Percentiles rank a stretch among this genome's conserved stretches.
These are phyloP conservation scores for Leccinum boreale DNA, from an alignment of 768 basidiomycete genomes.

Conservation along the genomic window DNA sequence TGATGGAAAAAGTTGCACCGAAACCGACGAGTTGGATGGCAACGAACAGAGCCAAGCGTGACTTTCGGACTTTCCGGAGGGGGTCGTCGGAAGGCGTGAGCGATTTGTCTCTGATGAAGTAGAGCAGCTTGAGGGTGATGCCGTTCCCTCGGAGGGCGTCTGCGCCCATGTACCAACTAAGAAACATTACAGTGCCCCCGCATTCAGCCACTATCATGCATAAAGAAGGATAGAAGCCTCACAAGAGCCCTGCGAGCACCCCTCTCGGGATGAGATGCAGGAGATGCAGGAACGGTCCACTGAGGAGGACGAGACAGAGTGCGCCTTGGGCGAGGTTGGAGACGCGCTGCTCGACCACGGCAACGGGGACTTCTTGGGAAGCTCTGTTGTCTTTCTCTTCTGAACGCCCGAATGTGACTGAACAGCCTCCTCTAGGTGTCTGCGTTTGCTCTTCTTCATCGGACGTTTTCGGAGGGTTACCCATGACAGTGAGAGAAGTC, in stretches of 20 bases:
- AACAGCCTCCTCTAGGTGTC: neutral
- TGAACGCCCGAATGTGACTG: conserved; percentile 3
- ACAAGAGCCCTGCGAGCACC: conserved; percentile 87
- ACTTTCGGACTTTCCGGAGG: conserved; percentile 68
- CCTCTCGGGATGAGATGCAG: conserved; percentile 78
- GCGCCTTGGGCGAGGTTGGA: conserved; percentile 86
- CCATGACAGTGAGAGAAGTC: conserved; percentile 71
- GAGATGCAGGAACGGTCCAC: conserved; percentile 78
- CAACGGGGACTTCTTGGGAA: conserved; percentile 53
- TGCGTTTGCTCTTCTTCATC: conserved; percentile 34
- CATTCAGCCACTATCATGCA: neutral
- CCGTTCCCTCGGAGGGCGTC: conserved; percentile 80
- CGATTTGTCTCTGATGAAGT: conserved; percentile 68
- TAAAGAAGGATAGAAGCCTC: conserved; percentile 16
- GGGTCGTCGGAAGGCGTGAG: conserved; percentile 68
- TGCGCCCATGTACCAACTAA: conserved; percentile 89
- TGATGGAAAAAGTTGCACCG: conserved; percentile 85
- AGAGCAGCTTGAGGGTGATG: conserved; percentile 78
- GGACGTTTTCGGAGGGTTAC: conserved; percentile 37
- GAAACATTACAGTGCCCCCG: neutral
- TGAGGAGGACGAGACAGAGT: conserved; percentile 75
- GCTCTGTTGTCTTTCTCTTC: conserved; percentile 21
- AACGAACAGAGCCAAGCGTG: conserved; percentile 69
- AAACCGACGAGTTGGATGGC: conserved; percentile 78
- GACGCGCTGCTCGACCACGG: conserved; percentile 89